A percentile compares a stretch with the other conserved stretches of the same genome.
These are phyloP conservation scores for Verbena officinalis DNA, from an alignment of 257 asterid genomes.

Conservation along the genomic window DNA sequence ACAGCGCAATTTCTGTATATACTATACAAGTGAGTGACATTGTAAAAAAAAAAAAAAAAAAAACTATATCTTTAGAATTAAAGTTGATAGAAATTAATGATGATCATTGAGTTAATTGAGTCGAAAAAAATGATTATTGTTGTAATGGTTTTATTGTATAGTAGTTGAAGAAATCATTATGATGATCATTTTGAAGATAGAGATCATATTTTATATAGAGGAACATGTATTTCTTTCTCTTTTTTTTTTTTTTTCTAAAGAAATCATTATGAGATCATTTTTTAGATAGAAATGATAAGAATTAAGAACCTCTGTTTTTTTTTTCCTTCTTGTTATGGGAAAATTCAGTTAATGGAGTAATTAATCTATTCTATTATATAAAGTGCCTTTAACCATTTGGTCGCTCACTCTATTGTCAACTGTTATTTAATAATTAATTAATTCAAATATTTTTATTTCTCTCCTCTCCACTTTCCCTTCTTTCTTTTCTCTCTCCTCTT, in stretches of 20 bases:
- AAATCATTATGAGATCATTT: not conserved
- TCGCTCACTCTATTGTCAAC: too few species aligned
- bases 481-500: too few species aligned
- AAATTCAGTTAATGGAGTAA: too few species aligned
- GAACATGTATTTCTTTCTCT: not conserved
- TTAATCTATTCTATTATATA: too few species aligned
- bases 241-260: not conserved
- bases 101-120: not conserved
- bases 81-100: not conserved
- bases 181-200: not conserved
- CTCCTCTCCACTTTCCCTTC: too few species aligned
- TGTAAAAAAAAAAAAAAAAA: not conserved
- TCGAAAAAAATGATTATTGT: not conserved
- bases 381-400: too few species aligned
- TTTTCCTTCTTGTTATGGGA: too few species aligned
- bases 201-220: not conserved
- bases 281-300: too few species aligned
- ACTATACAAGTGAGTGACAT: conserved; percentile 23
- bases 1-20: conserved; percentile 25
- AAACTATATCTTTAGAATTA: not conserved
- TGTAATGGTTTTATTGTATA: not conserved
- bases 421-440: too few species aligned
- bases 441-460: too few species aligned
- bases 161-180: not conserved
- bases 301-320: too few species aligned